Percentiles rank a stretch among this genome's conserved stretches.
These are phyloP conservation scores for Microdochium paspali DNA, from an alignment of 2,329 filamentous ascomycete genomes.

Conservation along the genomic window DNA sequence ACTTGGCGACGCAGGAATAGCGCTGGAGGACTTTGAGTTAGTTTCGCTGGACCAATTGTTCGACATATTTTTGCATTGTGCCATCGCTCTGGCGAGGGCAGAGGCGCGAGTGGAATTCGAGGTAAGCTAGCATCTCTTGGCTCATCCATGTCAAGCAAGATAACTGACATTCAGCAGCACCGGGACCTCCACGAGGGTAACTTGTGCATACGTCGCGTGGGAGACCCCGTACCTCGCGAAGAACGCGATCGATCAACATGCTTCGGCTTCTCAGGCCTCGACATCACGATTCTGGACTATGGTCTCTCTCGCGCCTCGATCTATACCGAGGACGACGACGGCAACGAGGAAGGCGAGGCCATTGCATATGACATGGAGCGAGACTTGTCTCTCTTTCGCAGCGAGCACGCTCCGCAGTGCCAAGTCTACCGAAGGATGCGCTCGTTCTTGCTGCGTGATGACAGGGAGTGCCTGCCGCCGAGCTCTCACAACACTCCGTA, in stretches of 20 bases:
- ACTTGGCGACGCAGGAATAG: conserved; percentile 51
- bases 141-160: background rate
- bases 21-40: conserved; percentile 49
- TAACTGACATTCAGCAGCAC: conserved; percentile 31
- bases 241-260: conserved; percentile 20
- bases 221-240: conserved; percentile 20
- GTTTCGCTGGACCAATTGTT: conserved; percentile 41
- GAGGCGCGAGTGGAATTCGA: conserved; percentile 51
- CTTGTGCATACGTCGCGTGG: conserved; percentile 42
- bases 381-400: conserved; percentile 50
- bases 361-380: conserved; percentile 51
- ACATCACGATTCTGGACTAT: conserved; percentile 58
- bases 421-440: conserved; percentile 54
- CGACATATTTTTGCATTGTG: conserved; percentile 53
- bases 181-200: conserved; percentile 59
- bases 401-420: conserved; percentile 50
- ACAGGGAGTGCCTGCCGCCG: conserved; percentile 39
- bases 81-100: conserved; percentile 49
- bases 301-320: conserved; percentile 49
- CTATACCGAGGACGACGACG: conserved; percentile 23
- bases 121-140: conserved; percentile 23
- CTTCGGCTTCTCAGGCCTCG: conserved; percentile 51
- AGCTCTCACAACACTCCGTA: conserved; percentile 37
- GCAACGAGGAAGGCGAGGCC: conserved; percentile 22
- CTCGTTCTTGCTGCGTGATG: conserved; percentile 42